These are phyloP conservation scores for Debaryomyces fabryi DNA, from an alignment of 1,139 yeast species.

Conservation along the genomic window DNA sequence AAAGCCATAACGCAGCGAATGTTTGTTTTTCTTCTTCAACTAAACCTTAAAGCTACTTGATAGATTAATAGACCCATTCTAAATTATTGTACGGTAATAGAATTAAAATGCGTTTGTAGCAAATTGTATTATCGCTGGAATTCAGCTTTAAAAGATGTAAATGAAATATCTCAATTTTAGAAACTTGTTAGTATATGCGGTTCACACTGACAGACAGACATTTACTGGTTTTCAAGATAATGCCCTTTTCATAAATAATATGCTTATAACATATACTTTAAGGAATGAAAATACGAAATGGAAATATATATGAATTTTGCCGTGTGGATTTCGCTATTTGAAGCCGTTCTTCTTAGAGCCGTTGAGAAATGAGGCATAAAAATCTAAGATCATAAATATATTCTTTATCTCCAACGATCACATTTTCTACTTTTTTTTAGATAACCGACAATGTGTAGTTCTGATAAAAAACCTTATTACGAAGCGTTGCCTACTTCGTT, in stretches of 20 bases:
- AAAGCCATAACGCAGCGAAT: neutral
- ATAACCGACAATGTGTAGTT: constrained; percentile 5
- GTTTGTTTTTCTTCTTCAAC: neutral
- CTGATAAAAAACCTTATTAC: constrained; percentile 25
- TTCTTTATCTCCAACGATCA: neutral
- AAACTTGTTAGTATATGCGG: too few relatives aligned
- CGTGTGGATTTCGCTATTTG: neutral
- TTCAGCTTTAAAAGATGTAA: too few relatives aligned
- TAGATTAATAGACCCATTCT: neutral
- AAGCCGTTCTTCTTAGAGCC: neutral
- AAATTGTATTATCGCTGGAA: neutral
- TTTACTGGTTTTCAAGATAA: neutral
- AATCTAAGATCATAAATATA: neutral
- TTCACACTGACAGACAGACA: neutral
- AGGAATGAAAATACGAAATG: neutral
- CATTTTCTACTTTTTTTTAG: neutral
- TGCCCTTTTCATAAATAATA: neutral
- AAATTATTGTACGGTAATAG: too few relatives aligned
- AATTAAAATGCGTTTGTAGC: neutral
- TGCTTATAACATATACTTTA: neutral
- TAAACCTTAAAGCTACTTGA: neutral
- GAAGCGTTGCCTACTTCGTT: constrained; percentile 50
- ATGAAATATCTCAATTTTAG: neutral
- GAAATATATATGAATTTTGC: neutral
- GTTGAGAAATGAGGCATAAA: constrained; percentile 3